phyloP scores from a whole-genome alignment of 306 rosid species.

The Fragaria vesca region DNA sequence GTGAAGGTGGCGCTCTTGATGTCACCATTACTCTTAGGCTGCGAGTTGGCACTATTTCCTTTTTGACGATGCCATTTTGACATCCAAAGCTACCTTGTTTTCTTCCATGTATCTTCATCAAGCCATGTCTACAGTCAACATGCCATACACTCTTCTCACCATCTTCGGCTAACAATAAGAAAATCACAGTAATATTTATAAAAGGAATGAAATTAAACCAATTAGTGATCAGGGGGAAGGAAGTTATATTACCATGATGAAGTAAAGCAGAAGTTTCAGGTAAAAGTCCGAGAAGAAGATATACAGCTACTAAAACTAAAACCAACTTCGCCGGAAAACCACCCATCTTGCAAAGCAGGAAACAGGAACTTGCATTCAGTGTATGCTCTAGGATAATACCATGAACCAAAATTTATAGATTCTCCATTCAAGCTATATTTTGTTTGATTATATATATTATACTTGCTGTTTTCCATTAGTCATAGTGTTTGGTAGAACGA shows the following conservation, averaged over 20 bases:
- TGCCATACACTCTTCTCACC: conserved; percentile 1
- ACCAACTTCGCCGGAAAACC: conserved; percentile 10
- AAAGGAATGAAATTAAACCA: background rate
- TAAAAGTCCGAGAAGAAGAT: conserved; percentile 15
- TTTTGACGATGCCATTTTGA: background rate
- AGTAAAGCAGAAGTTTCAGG: conserved; percentile 4
- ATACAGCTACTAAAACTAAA: background rate
- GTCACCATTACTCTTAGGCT: conserved; percentile 6
- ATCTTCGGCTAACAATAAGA: conserved; percentile 3
- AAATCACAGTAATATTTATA: background rate
- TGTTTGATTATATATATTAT: background rate
- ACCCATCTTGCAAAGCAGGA: conserved; percentile 8
- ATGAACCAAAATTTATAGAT: background rate
- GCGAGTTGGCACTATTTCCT: conserved; percentile 7
- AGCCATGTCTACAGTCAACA: conserved; percentile 6
- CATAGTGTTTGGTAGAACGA: background rate
- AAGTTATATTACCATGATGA: conserved; percentile 4
- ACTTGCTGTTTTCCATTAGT: background rate
- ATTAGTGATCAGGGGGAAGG: background rate
- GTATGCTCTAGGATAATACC: background rate
- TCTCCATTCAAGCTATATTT: background rate
- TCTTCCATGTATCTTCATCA: background rate
- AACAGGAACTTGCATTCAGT: background rate
- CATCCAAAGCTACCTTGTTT: conserved; percentile 2
- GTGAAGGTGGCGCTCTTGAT: conserved; percentile 20